A percentile compares a stretch with the other conserved stretches of the same genome.
These are phyloP conservation scores for Nemania abortiva DNA, from an alignment of 2,329 filamentous ascomycete genomes.

Conservation along the genomic window DNA sequence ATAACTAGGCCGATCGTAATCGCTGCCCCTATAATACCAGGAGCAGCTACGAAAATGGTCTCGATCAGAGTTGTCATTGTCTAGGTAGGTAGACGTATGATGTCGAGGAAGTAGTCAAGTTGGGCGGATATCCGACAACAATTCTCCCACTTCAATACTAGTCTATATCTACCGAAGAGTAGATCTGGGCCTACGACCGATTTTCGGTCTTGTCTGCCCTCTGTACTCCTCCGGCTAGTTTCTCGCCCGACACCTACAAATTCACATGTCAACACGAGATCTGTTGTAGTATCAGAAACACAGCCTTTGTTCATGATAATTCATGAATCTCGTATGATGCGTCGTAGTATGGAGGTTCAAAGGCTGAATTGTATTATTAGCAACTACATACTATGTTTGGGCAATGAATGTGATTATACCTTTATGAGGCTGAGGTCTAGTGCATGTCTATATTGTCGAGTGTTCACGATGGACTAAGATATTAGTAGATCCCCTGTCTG, in stretches of 20 bases:
- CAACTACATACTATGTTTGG: not conserved
- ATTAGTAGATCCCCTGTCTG: not conserved
- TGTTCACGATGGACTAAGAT: not conserved
- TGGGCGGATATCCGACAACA: not conserved
- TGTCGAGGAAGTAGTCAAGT: not conserved
- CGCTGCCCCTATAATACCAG: slow-evolving; percentile 12
- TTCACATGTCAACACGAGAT: not conserved
- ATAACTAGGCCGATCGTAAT: slow-evolving; percentile 29
- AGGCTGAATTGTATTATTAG: not conserved
- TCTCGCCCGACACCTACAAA: slow-evolving; percentile 4
- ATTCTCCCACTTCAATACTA: not conserved
- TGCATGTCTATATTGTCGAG: not conserved
- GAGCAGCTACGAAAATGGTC: slow-evolving; percentile 7
- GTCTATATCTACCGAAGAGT: slow-evolving; percentile 1
- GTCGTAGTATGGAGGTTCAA: not conserved
- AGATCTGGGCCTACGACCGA: slow-evolving; percentile 9
- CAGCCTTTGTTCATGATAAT: not conserved
- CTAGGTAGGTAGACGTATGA: not conserved
- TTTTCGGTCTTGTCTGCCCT: not conserved
- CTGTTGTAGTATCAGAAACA: not conserved
- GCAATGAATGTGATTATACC: not conserved
- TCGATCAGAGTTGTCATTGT: slow-evolving; percentile 27
- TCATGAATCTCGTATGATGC: not conserved
- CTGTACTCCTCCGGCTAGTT: not conserved
- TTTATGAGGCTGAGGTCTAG: not conserved